Evolutionary conservation across 2,329 filamentous ascomycete genomes (phyloP).

Genomic region (Claviceps monticola): DNA sequence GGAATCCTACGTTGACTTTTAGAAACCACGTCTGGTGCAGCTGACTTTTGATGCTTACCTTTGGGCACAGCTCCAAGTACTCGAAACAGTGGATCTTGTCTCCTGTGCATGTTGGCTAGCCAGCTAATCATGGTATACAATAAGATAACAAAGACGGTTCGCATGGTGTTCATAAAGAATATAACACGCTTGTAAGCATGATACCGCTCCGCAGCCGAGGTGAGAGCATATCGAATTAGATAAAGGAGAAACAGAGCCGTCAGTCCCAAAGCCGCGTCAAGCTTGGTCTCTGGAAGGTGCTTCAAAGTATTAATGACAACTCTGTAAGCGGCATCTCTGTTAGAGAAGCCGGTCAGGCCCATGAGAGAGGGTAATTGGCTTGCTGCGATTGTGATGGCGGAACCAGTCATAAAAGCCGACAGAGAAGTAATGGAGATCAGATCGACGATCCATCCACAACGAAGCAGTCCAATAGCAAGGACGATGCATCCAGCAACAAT

Average conservation of each 20-base stretch:
- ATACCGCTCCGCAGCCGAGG: conserved; percentile 50
- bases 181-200: conserved; percentile 58
- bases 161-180: conserved; percentile 85
- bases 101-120: conserved; percentile 59
- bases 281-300: conserved; percentile 46
- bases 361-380: conserved; percentile 75
- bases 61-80: conserved; percentile 67
- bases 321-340: conserved; percentile 61
- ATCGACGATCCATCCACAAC: conserved; percentile 82
- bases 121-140: conserved; percentile 88
- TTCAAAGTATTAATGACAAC: conserved; percentile 77
- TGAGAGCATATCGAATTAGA: conserved; percentile 53
- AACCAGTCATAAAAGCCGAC: conserved; percentile 93
- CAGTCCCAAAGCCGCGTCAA: conserved; percentile 86
- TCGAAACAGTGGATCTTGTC: conserved; percentile 51
- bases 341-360: conserved; percentile 64
- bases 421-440: conserved; percentile 84
- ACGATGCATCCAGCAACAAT: conserved; percentile 69
- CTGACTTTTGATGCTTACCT: conserved; percentile 23
- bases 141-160: conserved; percentile 82
- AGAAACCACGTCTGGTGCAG: neutral
- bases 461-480: conserved; percentile 60
- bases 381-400: conserved; percentile 72
- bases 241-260: conserved; percentile 70
- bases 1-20: conserved; percentile 43